Evolutionary conservation across 768 basidiomycete species (phyloP).

Genomic region (Lentinula guzmanii): DNA sequence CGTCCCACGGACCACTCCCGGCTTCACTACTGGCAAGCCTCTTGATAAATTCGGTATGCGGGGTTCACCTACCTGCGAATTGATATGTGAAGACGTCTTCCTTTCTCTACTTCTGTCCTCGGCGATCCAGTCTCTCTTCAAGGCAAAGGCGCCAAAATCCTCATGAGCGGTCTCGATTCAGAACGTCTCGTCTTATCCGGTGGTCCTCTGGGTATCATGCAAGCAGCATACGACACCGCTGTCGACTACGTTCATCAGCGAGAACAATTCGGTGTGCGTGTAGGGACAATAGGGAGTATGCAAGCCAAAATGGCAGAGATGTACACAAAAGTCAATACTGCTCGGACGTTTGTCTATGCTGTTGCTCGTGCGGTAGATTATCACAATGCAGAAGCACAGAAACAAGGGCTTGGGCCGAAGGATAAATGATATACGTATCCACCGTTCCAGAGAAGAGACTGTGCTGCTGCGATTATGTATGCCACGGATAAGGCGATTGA

Average conservation of each 20-base stretch:
- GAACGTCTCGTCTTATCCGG: slow-evolving; percentile 90
- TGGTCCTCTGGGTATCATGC: slow-evolving; percentile 91
- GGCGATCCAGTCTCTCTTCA: slow-evolving; percentile 60
- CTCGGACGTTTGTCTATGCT: slow-evolving; percentile 87
- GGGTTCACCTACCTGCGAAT: slow-evolving; percentile 90
- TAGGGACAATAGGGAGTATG: slow-evolving; percentile 94
- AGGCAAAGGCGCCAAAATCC: slow-evolving; percentile 76
- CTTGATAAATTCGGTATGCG: slow-evolving; percentile 97
- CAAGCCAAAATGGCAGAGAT: slow-evolving; percentile 91
- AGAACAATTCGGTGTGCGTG: slow-evolving; percentile 82
- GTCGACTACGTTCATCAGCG: slow-evolving; percentile 90
- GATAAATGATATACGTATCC: neutral
- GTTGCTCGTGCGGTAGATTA: slow-evolving; percentile 85
- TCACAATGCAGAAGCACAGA: slow-evolving; percentile 25
- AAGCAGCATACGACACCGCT: slow-evolving; percentile 85
- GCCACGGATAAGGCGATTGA: slow-evolving; percentile 90
- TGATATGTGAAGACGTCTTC: slow-evolving; percentile 86
- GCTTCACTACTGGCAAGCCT: slow-evolving; percentile 86
- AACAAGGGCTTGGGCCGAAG: slow-evolving; percentile 18
- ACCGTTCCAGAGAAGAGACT: slow-evolving; percentile 52
- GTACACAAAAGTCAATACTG: slow-evolving; percentile 90
- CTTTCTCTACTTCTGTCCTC: slow-evolving; percentile 52
- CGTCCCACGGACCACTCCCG: slow-evolving; percentile 74
- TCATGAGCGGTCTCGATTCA: slow-evolving; percentile 93
- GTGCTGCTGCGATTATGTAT: slow-evolving; percentile 91